Conservation (phyloP, 139 green algal species). For the Desmodesmus armatus region DNA sequence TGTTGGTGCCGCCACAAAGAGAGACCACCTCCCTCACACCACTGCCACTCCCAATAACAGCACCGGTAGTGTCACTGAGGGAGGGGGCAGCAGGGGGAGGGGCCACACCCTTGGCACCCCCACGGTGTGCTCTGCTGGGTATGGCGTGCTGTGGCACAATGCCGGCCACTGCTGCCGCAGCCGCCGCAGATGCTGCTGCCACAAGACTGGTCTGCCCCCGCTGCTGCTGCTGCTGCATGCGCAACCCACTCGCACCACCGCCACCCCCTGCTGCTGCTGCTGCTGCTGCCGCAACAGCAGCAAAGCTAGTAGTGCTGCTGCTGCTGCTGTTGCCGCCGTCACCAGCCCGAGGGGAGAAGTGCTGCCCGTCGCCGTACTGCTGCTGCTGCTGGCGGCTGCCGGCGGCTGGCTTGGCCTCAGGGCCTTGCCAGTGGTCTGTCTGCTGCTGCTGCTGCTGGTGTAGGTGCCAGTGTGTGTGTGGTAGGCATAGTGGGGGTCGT, state of each 20-base stretch:
- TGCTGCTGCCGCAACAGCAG: neutral
- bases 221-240: neutral
- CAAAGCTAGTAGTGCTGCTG: neutral
- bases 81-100: neutral
- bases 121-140: neutral
- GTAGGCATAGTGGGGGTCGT: no score
- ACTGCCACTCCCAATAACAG: neutral
- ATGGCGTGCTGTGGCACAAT: neutral
- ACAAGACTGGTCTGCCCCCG: neutral
- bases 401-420: neutral
- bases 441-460: neutral
- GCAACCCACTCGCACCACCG: neutral
- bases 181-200: neutral
- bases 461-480: no score
- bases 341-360: no score
- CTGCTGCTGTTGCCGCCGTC: neutral
- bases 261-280: neutral
- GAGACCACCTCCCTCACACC: neutral
- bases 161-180: neutral
- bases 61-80: neutral
- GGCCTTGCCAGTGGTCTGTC: neutral
- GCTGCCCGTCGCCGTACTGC: neutral
- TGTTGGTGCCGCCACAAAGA: neutral
- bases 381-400: neutral
- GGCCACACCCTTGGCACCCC: neutral